Conservation (phyloP, 2,329 filamentous ascomycete species). For the Hypoxylon sp. region DNA sequence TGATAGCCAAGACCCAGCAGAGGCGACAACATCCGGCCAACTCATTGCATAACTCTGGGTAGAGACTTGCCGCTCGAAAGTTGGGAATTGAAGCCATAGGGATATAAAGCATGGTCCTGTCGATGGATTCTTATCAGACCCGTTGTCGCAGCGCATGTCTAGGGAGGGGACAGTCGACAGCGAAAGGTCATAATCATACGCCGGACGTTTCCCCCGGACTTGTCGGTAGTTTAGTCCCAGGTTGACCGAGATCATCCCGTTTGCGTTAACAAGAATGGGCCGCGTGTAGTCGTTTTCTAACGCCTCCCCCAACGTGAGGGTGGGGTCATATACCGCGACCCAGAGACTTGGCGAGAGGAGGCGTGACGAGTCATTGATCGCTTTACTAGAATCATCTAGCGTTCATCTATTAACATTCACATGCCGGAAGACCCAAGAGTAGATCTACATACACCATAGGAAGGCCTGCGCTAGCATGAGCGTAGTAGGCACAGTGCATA, state of each 20-base stretch:
- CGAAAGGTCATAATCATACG: slow-evolving; percentile 20
- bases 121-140: slow-evolving; percentile 11
- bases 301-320: slow-evolving; percentile 12
- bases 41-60: slow-evolving; percentile 22
- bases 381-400: slow-evolving; percentile 20
- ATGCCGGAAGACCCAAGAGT: no score
- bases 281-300: slow-evolving; percentile 30
- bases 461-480: slow-evolving; percentile 25
- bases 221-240: slow-evolving; percentile 22
- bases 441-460: slow-evolving; percentile 18
- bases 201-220: slow-evolving; percentile 15
- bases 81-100: slow-evolving; percentile 24
- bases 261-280: slow-evolving; percentile 21
- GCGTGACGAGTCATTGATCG: slow-evolving; percentile 19
- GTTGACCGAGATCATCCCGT: slow-evolving; percentile 18
- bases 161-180: slow-evolving; percentile 12
- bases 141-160: slow-evolving; percentile 13
- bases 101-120: slow-evolving; percentile 19
- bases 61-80: slow-evolving; percentile 28
- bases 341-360: slow-evolving; percentile 22
- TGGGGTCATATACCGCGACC: slow-evolving; percentile 26
- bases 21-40: slow-evolving; percentile 24
- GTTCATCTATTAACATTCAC: not conserved
- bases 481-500: slow-evolving; percentile 20
- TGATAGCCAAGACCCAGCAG: slow-evolving; percentile 28